phyloP scores from a whole-genome alignment of 495 filamentous ascomycete species.

The Neurospora discreta region DNA sequence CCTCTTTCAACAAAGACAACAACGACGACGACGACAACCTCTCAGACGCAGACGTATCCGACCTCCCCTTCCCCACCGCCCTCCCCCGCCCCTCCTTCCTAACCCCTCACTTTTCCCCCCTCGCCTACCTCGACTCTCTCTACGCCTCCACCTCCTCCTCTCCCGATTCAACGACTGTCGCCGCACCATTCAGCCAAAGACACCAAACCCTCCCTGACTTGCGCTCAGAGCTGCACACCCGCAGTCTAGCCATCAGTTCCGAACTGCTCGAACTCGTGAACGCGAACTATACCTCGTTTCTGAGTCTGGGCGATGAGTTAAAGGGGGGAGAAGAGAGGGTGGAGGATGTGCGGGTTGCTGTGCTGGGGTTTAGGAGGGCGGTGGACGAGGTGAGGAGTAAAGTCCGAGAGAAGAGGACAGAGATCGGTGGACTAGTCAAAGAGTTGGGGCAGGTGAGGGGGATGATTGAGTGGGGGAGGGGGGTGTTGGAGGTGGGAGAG shows the following conservation, averaged over 20 bases:
- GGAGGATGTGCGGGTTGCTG: conserved; percentile 79
- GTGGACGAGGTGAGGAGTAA: conserved; percentile 43
- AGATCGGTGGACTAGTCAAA: conserved; percentile 29
- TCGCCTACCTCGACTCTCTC: conserved; percentile 49
- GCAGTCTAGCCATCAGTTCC: conserved; percentile 60
- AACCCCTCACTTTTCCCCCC: conserved; percentile 64
- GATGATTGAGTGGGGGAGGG: conserved; percentile 45
- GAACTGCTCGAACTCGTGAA: conserved; percentile 93
- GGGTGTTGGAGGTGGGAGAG: conserved; percentile 59
- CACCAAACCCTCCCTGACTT: conserved; percentile 96
- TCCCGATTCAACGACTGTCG: conserved; percentile 34
- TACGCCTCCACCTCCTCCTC: neutral
- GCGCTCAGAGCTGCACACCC: conserved; percentile 67
- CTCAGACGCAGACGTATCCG: conserved; percentile 51
- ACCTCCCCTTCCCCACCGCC: conserved; percentile 73
- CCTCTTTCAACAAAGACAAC: conserved; percentile 15
- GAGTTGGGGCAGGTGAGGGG: conserved; percentile 30
- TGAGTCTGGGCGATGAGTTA: conserved; percentile 70
- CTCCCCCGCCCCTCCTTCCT: conserved; percentile 67
- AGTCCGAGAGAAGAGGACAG: conserved; percentile 29
- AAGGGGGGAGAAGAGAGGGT: conserved; percentile 83
- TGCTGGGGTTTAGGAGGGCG: conserved; percentile 75
- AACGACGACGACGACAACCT: conserved; percentile 38
- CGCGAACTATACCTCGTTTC: conserved; percentile 80
- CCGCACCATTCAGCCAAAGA: conserved; percentile 35